Percentiles rank a stretch among this genome's conserved stretches.
Evolutionary conservation across 164 flowering plant species (phyloP).

Genomic region (Aristolochia contorta): DNA sequence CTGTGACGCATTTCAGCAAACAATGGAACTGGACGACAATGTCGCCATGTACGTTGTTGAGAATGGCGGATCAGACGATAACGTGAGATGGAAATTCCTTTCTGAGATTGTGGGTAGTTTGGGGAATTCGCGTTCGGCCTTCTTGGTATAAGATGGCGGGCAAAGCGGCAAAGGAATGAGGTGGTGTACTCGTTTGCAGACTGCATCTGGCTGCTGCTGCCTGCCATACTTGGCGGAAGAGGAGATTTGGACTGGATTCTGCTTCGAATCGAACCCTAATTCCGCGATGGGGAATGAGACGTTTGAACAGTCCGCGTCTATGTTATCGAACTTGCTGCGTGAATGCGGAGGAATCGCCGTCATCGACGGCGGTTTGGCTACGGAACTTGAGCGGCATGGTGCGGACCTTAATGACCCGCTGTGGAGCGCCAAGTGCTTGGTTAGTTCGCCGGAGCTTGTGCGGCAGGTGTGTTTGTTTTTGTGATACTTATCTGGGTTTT

Average conservation of each 20-base stretch:
- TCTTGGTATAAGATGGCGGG: too few relatives aligned
- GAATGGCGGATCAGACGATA: too few relatives aligned
- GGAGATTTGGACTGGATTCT: too few relatives aligned
- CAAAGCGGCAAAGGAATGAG: too few relatives aligned
- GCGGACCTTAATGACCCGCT: constrained; percentile 89
- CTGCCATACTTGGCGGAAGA: neutral
- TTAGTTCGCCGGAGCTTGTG: constrained; percentile 71
- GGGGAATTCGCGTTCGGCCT: neutral
- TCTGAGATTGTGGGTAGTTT: neutral
- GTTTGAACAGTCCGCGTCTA: constrained; percentile 2
- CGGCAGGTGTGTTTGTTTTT: constrained; percentile 28
- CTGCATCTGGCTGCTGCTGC: neutral
- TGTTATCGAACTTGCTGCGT: constrained; percentile 37
- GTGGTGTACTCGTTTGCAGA: neutral
- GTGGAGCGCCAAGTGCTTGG: constrained; percentile 92
- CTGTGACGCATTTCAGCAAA: too few relatives aligned
- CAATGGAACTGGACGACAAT: too few relatives aligned
- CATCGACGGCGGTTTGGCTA: constrained; percentile 93
- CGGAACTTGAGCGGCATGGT: constrained; percentile 87
- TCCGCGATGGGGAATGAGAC: neutral
- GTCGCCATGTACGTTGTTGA: too few relatives aligned
- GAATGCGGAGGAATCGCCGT: constrained; percentile 64
- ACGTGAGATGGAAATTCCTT: neutral
- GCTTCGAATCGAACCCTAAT: neutral
- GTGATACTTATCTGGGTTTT: too few relatives aligned